phyloP scores from a whole-genome alignment of 202 grass and related monocot species.

The Schoenoplectus tabernaemontani region DNA sequence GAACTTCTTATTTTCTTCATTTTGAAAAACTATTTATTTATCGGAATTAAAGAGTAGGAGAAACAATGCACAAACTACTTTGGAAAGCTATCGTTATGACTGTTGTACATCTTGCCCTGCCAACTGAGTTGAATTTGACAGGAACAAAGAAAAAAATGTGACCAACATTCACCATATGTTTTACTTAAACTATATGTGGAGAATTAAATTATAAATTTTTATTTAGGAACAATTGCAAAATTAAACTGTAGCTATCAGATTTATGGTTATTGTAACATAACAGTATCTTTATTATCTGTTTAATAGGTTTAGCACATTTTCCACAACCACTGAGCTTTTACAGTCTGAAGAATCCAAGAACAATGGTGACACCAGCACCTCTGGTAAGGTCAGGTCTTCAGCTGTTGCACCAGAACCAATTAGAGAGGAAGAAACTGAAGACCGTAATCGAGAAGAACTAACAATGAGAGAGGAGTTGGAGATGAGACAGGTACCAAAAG shows the following conservation, averaged over 20 bases:
- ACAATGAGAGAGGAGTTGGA: background rate
- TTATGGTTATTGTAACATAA: background rate
- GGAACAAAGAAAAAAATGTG: too few relatives aligned
- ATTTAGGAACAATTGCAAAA: background rate
- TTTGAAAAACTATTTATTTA: too few relatives aligned
- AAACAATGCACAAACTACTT: background rate
- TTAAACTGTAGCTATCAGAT: background rate
- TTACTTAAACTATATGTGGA: background rate
- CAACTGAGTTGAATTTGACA: too few relatives aligned
- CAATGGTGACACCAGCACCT: background rate
- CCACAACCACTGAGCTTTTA: slow-evolving; percentile 6
- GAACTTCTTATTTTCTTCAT: too few relatives aligned
- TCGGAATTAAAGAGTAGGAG: too few relatives aligned
- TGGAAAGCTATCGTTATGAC: too few relatives aligned
- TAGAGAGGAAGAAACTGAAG: background rate
- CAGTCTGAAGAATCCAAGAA: slow-evolving; percentile 5
- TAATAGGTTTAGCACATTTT: slow-evolving; percentile 6
- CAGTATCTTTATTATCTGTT: background rate
- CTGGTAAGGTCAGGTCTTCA: slow-evolving; percentile 5
- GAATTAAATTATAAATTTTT: background rate
- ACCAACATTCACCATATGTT: background rate
- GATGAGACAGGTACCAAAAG: background rate
- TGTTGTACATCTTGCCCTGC: too few relatives aligned
- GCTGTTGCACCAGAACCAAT: background rate
- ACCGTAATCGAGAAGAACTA: background rate